Conservation (phyloP, 352 stramenopile species). For the Phytophthora pluvialis region DNA sequence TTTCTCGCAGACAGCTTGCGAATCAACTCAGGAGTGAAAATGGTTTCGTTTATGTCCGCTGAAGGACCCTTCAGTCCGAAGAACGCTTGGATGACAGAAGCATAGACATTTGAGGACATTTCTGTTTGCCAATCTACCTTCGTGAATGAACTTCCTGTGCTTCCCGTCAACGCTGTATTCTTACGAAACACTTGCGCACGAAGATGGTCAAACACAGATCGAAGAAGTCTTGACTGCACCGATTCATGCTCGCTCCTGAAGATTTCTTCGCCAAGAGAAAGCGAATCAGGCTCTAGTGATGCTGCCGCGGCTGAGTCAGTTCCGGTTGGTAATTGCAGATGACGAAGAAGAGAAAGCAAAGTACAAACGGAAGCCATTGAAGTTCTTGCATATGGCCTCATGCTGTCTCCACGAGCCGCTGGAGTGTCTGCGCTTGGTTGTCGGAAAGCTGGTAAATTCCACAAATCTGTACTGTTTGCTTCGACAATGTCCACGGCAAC, state of each 20-base stretch:
- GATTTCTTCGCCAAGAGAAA: slow-evolving; percentile 15
- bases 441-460: slow-evolving; percentile 58
- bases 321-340: slow-evolving; percentile 33
- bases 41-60: slow-evolving; percentile 13
- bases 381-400: slow-evolving; percentile 37
- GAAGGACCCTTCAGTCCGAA: slow-evolving; percentile 24
- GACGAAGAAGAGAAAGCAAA: slow-evolving; percentile 37
- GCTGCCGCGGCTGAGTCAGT: background rate
- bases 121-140: slow-evolving; percentile 44
- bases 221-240: slow-evolving; percentile 38
- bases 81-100: slow-evolving; percentile 46
- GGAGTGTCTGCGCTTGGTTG: slow-evolving; percentile 27
- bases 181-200: slow-evolving; percentile 38
- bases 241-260: slow-evolving; percentile 21
- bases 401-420: slow-evolving; percentile 33
- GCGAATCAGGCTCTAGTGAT: slow-evolving; percentile 5
- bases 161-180: slow-evolving; percentile 11
- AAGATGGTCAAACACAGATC: slow-evolving; percentile 48
- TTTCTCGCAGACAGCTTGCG: slow-evolving; percentile 41
- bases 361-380: slow-evolving; percentile 43
- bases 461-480: slow-evolving; percentile 40
- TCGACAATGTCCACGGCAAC: slow-evolving; percentile 44
- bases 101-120: slow-evolving; percentile 45
- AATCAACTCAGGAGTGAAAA: slow-evolving; percentile 45
- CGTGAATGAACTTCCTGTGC: slow-evolving; percentile 27